These are phyloP conservation scores for Euphorbia pulcherrima DNA, from an alignment of 345 rosid species.

Conservation along the genomic window DNA sequence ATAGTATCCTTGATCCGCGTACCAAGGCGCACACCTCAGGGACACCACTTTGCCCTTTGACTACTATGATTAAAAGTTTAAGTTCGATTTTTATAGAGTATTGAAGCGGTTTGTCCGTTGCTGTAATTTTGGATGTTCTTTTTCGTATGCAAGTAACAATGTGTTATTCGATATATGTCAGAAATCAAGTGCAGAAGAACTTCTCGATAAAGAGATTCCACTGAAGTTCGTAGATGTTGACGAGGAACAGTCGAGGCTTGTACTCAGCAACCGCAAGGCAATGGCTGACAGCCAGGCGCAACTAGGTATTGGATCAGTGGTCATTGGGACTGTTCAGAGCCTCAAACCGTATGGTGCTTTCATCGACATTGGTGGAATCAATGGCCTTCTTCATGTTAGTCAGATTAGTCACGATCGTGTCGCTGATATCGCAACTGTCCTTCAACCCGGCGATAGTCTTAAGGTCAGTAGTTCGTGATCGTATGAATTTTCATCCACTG, in stretches of 20 bases:
- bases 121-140: neutral
- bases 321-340: constrained; percentile 82
- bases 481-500: neutral
- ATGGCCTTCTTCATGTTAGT: constrained; percentile 97
- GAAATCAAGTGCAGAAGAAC: constrained; percentile 87
- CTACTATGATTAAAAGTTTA: too few species aligned
- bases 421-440: constrained; percentile 87
- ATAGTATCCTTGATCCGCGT: too few species aligned
- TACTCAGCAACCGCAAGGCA: constrained; percentile 95
- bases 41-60: too few species aligned
- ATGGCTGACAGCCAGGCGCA: constrained; percentile 97
- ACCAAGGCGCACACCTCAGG: too few species aligned
- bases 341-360: constrained; percentile 97
- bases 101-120: neutral
- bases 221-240: constrained; percentile 96
- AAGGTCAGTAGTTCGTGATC: constrained; percentile 42
- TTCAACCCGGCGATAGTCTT: constrained; percentile 91
- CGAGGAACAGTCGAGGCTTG: constrained; percentile 86
- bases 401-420: constrained; percentile 97
- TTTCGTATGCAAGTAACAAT: neutral
- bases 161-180: constrained; percentile 22
- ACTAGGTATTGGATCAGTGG: constrained; percentile 92
- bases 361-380: constrained; percentile 93
- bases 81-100: neutral
- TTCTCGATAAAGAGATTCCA: constrained; percentile 72